A percentile compares a stretch with the other conserved stretches of the same genome.
Evolutionary conservation across 176 grass and related monocot species (phyloP).

Genomic region (Thinopyrum elongatum): DNA sequence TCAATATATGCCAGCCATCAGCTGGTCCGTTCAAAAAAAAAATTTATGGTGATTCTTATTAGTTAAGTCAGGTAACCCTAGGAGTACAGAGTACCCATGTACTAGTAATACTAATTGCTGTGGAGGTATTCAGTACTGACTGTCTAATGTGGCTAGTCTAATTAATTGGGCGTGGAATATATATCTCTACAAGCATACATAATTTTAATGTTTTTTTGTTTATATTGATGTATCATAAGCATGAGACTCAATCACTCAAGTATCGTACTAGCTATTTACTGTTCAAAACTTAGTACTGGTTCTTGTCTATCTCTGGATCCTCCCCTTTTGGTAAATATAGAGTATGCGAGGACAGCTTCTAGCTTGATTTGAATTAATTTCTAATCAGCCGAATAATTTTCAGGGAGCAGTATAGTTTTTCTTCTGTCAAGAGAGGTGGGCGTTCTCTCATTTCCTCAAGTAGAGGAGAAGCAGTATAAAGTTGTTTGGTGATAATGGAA

Average conservation of each 20-base stretch:
- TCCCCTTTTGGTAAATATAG: background rate
- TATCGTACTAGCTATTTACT: background rate
- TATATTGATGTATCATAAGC: background rate
- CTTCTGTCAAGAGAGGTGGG: background rate
- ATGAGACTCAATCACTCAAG: background rate
- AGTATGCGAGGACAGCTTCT: background rate
- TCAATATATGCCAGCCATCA: no score
- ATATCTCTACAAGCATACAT: background rate
- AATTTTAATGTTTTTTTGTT: background rate
- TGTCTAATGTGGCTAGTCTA: background rate
- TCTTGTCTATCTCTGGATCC: background rate
- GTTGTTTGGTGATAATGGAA: constrained; percentile 57
- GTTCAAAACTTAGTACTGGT: background rate
- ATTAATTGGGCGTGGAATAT: background rate
- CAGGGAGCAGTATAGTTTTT: constrained; percentile 20
- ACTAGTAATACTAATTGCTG: background rate
- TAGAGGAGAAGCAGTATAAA: background rate
- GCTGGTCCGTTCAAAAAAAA: no score
- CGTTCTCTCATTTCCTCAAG: background rate
- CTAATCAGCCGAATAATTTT: constrained; percentile 18
- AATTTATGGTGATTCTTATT: no score
- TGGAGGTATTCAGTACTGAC: background rate
- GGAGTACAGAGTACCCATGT: background rate
- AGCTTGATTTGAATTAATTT: constrained; percentile 18
- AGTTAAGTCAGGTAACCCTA: background rate